phyloP scores from a whole-genome alignment of 805 yeast genomes.

The Deakozyma indianensis region DNA sequence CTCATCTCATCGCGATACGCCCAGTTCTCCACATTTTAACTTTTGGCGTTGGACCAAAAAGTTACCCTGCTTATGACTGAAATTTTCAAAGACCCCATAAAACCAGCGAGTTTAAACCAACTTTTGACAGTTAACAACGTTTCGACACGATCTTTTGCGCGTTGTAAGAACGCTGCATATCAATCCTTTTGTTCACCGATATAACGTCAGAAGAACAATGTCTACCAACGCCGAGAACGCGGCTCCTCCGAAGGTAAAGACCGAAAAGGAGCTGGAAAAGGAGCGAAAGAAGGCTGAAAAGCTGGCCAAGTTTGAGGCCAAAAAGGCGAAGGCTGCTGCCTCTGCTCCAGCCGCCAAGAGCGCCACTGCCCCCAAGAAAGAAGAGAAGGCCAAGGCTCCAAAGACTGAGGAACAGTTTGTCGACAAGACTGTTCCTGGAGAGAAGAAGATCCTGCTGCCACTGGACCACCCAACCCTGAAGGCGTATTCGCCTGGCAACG shows the following conservation, averaged over 20 bases:
- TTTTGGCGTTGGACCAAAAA: no score
- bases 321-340: slow-evolving; percentile 44
- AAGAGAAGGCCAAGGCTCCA: slow-evolving; percentile 63
- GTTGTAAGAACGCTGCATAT: no score
- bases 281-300: slow-evolving; percentile 83
- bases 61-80: no score
- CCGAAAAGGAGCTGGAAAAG: slow-evolving; percentile 71
- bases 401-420: slow-evolving; percentile 43
- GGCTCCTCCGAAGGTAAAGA: slow-evolving; percentile 34
- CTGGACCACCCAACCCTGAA: slow-evolving; percentile 87
- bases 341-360: slow-evolving; percentile 17
- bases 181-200: no score
- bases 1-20: no score
- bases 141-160: no score
- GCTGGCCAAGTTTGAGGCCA: slow-evolving; percentile 74
- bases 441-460: slow-evolving; percentile 75
- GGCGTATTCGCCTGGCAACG: slow-evolving; percentile 84
- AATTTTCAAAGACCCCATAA: no score
- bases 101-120: no score
- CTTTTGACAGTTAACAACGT: no score
- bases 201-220: no score
- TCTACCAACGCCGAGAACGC: slow-evolving; percentile 8
- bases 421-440: slow-evolving; percentile 77
- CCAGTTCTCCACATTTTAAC: no score
- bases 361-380: slow-evolving; percentile 25